Conservation (phyloP, 805 yeast genomes). For the Myxozyma monticola region DNA sequence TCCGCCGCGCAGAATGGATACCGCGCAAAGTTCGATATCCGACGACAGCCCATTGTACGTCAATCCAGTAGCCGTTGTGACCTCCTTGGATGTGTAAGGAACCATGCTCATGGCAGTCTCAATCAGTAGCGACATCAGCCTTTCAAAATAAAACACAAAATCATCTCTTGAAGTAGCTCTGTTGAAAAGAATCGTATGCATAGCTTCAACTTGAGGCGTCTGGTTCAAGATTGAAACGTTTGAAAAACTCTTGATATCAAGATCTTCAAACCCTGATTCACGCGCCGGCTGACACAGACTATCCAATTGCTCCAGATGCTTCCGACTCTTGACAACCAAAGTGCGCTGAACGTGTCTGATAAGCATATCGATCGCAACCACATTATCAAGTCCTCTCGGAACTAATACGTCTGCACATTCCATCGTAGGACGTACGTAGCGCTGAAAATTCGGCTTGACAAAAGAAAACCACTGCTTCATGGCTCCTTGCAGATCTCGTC, state of each 20-base stretch:
- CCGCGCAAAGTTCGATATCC: constrained; percentile 34
- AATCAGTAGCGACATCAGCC: constrained; percentile 72
- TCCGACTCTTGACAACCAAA: constrained; percentile 59
- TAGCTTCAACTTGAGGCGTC: constrained; percentile 68
- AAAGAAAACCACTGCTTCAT: constrained; percentile 85
- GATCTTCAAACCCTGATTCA: constrained; percentile 14
- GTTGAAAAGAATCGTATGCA: constrained; percentile 68
- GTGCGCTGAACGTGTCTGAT: constrained; percentile 77
- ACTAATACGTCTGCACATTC: constrained; percentile 78
- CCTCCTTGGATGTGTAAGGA: constrained; percentile 41
- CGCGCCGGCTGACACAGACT: constrained; percentile 47
- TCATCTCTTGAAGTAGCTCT: constrained; percentile 61
- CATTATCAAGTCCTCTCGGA: constrained; percentile 87
- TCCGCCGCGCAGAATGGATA: constrained; percentile 62
- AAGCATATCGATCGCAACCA: constrained; percentile 72
- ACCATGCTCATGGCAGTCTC: constrained; percentile 43
- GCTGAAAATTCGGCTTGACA: constrained; percentile 89
- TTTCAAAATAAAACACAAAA: constrained; percentile 81
- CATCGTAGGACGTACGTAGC: constrained; percentile 73
- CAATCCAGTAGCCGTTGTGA: constrained; percentile 48
- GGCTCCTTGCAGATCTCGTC: constrained; percentile 79
- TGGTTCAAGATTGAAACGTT: constrained; percentile 39
- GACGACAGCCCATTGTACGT: constrained; percentile 36
- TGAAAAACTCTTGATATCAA: constrained; percentile 10
- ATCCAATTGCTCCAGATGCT: constrained; percentile 65